These are phyloP conservation scores for Diplotaxis tenuifolia DNA, from an alignment of 345 rosid genomes.

Conservation along the genomic window DNA sequence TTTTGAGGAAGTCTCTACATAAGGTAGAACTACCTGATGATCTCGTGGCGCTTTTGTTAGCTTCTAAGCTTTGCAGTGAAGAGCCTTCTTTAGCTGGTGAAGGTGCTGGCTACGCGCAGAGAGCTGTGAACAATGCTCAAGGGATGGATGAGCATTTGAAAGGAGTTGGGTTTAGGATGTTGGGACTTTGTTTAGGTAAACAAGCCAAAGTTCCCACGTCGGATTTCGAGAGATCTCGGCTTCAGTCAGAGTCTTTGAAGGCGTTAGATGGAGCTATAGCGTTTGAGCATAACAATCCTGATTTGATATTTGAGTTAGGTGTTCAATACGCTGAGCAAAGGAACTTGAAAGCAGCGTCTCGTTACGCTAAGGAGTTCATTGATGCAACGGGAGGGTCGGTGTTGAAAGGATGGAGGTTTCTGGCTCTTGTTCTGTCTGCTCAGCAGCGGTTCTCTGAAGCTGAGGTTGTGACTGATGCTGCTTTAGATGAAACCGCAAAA, in stretches of 20 bases:
- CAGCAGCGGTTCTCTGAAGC: slow-evolving; percentile 86
- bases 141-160: slow-evolving; percentile 68
- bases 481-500: slow-evolving; percentile 84
- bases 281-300: slow-evolving; percentile 66
- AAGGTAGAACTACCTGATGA: slow-evolving; percentile 73
- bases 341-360: slow-evolving; percentile 65
- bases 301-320: slow-evolving; percentile 77
- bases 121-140: slow-evolving; percentile 58
- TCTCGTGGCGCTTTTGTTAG: slow-evolving; percentile 66
- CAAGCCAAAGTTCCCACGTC: slow-evolving; percentile 73
- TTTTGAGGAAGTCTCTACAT: slow-evolving; percentile 79
- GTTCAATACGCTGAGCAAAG: slow-evolving; percentile 84
- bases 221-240: slow-evolving; percentile 76
- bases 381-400: slow-evolving; percentile 83
- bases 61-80: slow-evolving; percentile 82
- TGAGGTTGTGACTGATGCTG: slow-evolving; percentile 84
- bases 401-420: slow-evolving; percentile 88
- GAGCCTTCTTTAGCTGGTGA: slow-evolving; percentile 75
- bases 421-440: slow-evolving; percentile 78
- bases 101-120: slow-evolving; percentile 70
- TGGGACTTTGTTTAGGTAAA: slow-evolving; percentile 87
- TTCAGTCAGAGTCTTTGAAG: slow-evolving; percentile 78
- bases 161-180: slow-evolving; percentile 64
- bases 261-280: slow-evolving; percentile 65
- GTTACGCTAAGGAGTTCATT: slow-evolving; percentile 66